A percentile compares a stretch with the other conserved stretches of the same genome.
These are phyloP conservation scores for Chloropicon primus DNA, from an alignment of 139 green algal genomes.

Conservation along the genomic window DNA sequence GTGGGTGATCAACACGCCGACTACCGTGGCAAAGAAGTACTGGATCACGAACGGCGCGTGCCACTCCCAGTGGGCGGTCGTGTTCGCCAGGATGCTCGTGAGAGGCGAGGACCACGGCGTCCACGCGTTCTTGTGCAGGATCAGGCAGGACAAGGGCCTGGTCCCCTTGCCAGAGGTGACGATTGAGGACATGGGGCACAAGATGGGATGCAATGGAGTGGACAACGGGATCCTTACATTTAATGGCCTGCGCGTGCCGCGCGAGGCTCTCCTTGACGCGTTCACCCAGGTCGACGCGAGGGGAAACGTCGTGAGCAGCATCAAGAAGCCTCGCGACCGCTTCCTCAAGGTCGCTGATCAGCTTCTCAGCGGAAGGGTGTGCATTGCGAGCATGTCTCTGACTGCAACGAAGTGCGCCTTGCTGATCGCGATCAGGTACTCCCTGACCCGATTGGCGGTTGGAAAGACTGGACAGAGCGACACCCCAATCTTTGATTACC, in stretches of 20 bases:
- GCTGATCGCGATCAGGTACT: slow-evolving; percentile 56
- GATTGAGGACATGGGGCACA: slow-evolving; percentile 72
- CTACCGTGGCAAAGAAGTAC: slow-evolving; percentile 28
- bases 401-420: slow-evolving; percentile 56
- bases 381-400: slow-evolving; percentile 81
- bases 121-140: slow-evolving; percentile 78
- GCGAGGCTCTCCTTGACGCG: slow-evolving; percentile 56
- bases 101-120: slow-evolving; percentile 56
- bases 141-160: slow-evolving; percentile 45
- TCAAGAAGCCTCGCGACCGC: slow-evolving; percentile 50
- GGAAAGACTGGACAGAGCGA: slow-evolving; percentile 61
- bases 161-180: slow-evolving; percentile 27
- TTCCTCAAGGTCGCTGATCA: slow-evolving; percentile 73
- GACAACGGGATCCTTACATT: slow-evolving; percentile 88
- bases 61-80: slow-evolving; percentile 69
- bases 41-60: slow-evolving; percentile 82
- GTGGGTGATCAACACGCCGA: slow-evolving; percentile 50
- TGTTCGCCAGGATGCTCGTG: slow-evolving; percentile 71
- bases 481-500: slow-evolving; percentile 78
- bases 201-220: slow-evolving; percentile 80
- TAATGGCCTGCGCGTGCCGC: slow-evolving; percentile 42
- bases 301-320: slow-evolving; percentile 48
- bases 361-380: slow-evolving; percentile 75
- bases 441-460: slow-evolving; percentile 56
- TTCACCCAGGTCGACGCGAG: slow-evolving; percentile 38